Conservation (phyloP, 805 yeast species). For the Cyberlindnera americana region DNA sequence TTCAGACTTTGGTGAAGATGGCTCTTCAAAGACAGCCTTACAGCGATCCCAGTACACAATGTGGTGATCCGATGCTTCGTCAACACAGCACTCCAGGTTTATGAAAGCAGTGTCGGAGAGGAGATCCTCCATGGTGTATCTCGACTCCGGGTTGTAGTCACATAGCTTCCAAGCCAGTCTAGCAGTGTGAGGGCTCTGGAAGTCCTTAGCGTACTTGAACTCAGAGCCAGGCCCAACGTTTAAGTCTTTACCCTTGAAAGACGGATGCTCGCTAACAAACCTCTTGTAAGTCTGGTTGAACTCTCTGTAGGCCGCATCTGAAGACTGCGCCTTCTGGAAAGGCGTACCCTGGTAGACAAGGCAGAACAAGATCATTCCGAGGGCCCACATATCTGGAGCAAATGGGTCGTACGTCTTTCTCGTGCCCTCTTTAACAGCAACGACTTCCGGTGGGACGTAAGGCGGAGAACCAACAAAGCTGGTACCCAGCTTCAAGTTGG, state of each 20-base stretch:
- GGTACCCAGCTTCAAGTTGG: constrained; percentile 35
- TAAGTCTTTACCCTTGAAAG: constrained; percentile 44
- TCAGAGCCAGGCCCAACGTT: constrained; percentile 68
- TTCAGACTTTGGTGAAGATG: constrained; percentile 3
- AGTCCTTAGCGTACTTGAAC: constrained; percentile 63
- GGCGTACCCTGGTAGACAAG: constrained; percentile 58
- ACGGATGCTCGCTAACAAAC: constrained; percentile 38
- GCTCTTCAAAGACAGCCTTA: constrained; percentile 2
- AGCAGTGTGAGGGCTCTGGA: constrained; percentile 55
- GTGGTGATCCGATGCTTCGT: constrained; percentile 34
- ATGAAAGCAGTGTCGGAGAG: constrained; percentile 65
- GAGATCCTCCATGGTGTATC: constrained; percentile 53
- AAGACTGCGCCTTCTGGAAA: constrained; percentile 45
- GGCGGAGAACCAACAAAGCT: constrained; percentile 77
- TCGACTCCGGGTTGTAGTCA: constrained; percentile 53
- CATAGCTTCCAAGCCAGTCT: constrained; percentile 72
- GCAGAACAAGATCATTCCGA: constrained; percentile 66
- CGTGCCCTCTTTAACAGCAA: constrained; percentile 41
- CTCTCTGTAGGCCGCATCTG: constrained; percentile 53
- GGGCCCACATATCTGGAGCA: constrained; percentile 67
- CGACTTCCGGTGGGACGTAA: constrained; percentile 75
- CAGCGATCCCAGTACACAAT: constrained; percentile 7
- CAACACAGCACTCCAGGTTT: constrained; percentile 54
- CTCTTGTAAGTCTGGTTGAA: constrained; percentile 46
- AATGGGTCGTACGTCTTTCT: constrained; percentile 53